Conservation (phyloP, 371 early-diverging fungal genomes). For the Mitosporidium daphniae region DNA sequence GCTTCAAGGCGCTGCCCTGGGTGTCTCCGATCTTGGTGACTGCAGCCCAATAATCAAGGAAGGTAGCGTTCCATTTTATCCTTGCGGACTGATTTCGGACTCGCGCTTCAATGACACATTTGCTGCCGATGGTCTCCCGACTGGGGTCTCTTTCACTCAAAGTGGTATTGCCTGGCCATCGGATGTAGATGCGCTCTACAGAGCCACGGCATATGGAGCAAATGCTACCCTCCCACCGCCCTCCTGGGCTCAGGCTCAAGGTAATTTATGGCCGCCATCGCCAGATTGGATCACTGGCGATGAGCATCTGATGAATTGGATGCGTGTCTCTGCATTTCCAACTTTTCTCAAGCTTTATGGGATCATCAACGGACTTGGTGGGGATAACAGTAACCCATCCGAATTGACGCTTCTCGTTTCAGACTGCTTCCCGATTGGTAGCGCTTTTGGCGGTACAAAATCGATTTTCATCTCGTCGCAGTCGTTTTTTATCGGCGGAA, state of each 20-base stretch:
- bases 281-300: constrained; percentile 19
- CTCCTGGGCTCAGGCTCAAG: constrained; percentile 7
- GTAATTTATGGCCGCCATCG: constrained; percentile 19
- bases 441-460: too few species aligned
- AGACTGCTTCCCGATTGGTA: too few species aligned
- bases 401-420: too few species aligned
- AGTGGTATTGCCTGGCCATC: constrained; percentile 54
- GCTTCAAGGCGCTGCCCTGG: constrained; percentile 21
- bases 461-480: too few species aligned
- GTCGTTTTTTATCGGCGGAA: too few species aligned
- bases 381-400: too few species aligned
- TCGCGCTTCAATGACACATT: constrained; percentile 47
- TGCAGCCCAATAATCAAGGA: constrained; percentile 13
- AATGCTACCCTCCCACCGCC: constrained; percentile 11
- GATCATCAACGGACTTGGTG: too few species aligned
- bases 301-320: constrained; percentile 84
- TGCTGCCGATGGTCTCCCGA: constrained; percentile 2
- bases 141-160: constrained; percentile 15
- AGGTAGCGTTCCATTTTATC: constrained; percentile 22
- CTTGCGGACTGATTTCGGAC: constrained; percentile 94
- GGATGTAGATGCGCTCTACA: constrained; percentile 12
- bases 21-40: constrained; percentile 6
- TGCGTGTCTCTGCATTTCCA: constrained; percentile 71
- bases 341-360: constrained; percentile 81
- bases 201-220: constrained; percentile 14